Conservation (phyloP, 1,139 yeast species). For the Debaryomycetaceae sp. region DNA sequence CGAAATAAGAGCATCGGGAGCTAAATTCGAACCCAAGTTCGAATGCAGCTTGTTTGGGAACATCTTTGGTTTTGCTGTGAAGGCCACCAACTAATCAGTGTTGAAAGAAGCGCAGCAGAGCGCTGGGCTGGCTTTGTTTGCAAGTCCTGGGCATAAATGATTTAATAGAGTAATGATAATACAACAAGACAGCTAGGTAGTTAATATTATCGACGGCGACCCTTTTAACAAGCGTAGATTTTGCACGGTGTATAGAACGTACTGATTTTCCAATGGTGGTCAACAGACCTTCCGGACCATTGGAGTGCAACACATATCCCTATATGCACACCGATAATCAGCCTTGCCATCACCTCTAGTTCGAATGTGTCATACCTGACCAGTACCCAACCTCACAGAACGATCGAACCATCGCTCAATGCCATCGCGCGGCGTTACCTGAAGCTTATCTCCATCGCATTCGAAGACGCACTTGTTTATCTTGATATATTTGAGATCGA, state of each 20-base stretch:
- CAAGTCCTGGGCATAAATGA: background rate
- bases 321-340: too few species aligned
- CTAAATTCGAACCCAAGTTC: constrained; percentile 40
- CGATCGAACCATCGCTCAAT: constrained; percentile 43
- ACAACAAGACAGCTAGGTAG: background rate
- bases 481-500: constrained; percentile 37
- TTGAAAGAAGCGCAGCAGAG: too few species aligned
- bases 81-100: background rate
- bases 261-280: too few species aligned
- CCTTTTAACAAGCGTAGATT: too few species aligned
- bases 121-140: too few species aligned
- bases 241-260: too few species aligned
- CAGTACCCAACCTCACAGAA: constrained; percentile 14
- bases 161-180: background rate
- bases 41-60: constrained; percentile 45
- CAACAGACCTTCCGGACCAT: too few species aligned
- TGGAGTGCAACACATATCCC: too few species aligned
- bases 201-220: too few species aligned
- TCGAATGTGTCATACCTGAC: background rate
- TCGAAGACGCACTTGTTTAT: constrained; percentile 39
- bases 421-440: constrained; percentile 39
- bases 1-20: constrained; percentile 37
- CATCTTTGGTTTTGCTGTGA: constrained; percentile 36
- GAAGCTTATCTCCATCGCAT: constrained; percentile 9
- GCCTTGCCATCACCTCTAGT: too few species aligned